These are phyloP conservation scores for Emmonsia crescens DNA, from an alignment of 2,329 filamentous ascomycete genomes.

Conservation along the genomic window DNA sequence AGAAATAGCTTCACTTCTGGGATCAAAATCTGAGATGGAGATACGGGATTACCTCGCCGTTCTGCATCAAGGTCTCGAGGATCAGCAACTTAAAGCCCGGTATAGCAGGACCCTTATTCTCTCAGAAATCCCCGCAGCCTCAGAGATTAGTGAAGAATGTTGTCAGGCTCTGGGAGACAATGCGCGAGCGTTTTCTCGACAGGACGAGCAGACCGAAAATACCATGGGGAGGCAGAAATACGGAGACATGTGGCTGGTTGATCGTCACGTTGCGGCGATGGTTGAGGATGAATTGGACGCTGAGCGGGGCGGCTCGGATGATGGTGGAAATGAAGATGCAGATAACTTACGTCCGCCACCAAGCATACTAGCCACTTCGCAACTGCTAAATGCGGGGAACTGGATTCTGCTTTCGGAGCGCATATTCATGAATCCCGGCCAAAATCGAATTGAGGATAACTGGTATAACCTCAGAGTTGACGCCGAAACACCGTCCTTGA, in stretches of 20 bases:
- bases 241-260: conserved; percentile 58
- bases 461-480: conserved; percentile 51
- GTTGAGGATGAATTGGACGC: conserved; percentile 20
- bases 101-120: conserved; percentile 33
- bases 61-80: conserved; percentile 43
- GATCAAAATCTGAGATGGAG: conserved; percentile 64
- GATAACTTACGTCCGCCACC: conserved; percentile 3
- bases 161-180: conserved; percentile 55
- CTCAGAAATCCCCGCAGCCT: conserved; percentile 57
- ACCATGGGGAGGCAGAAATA: conserved; percentile 49
- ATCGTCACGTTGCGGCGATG: conserved; percentile 20
- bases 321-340: not conserved
- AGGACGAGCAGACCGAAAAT: conserved; percentile 55
- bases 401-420: conserved; percentile 56
- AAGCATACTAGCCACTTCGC: conserved; percentile 38
- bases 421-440: conserved; percentile 63
- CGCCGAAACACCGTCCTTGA: conserved; percentile 53
- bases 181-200: conserved; percentile 53
- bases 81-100: conserved; percentile 27
- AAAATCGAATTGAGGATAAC: conserved; percentile 49
- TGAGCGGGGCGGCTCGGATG: not conserved
- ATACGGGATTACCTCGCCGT: conserved; percentile 58
- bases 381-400: conserved; percentile 47
- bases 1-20: conserved; percentile 52
- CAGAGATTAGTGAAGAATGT: conserved; percentile 59